A percentile compares a stretch with the other conserved stretches of the same genome.
Conservation (phyloP, 805 yeast genomes). For the Hanseniaspora pseudoguilliermondii region DNA sequence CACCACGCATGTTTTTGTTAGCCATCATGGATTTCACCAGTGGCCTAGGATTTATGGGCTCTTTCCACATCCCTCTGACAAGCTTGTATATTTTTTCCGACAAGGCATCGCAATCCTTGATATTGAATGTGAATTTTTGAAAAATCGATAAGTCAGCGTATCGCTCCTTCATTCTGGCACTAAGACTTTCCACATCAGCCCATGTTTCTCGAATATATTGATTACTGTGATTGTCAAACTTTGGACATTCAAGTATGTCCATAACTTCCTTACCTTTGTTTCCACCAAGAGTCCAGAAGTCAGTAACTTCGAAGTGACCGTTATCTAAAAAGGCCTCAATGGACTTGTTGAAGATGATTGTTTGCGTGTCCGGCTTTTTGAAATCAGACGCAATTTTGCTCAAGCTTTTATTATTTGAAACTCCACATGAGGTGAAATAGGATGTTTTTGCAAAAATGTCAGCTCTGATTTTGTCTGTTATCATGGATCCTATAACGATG, state of each 20-base stretch:
- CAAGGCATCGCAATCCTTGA: constrained; percentile 34
- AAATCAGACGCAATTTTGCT: constrained; percentile 82
- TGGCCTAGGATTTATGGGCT: constrained; percentile 45
- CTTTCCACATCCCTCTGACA: constrained; percentile 48
- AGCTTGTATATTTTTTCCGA: constrained; percentile 47
- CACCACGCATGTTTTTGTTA: constrained; percentile 60
- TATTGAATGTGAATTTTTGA: constrained; percentile 19
- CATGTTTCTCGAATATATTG: constrained; percentile 40
- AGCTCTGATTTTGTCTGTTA: constrained; percentile 43
- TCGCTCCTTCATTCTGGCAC: constrained; percentile 12
- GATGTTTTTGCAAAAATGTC: constrained; percentile 44
- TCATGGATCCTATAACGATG: constrained; percentile 50
- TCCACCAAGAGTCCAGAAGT: constrained; percentile 88
- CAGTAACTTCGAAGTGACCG: constrained; percentile 47
- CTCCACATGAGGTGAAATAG: constrained; percentile 84
- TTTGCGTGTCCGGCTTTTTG: constrained; percentile 77
- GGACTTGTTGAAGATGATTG: constrained; percentile 45
- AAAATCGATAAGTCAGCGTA: constrained; percentile 3
- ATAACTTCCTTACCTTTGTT: constrained; percentile 56
- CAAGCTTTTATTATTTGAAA: constrained; percentile 59
- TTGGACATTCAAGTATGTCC: constrained; percentile 39
- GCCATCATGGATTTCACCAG: constrained; percentile 80
- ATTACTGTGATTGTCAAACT: constrained; percentile 31
- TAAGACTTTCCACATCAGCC: constrained; percentile 22
- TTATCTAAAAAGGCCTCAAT: constrained; percentile 40